Evolutionary conservation across 2,329 filamentous ascomycete genomes (phyloP), one percentile per base, ranked within the genome.

Genomic region (Aspergillus udagawae): DNA sequence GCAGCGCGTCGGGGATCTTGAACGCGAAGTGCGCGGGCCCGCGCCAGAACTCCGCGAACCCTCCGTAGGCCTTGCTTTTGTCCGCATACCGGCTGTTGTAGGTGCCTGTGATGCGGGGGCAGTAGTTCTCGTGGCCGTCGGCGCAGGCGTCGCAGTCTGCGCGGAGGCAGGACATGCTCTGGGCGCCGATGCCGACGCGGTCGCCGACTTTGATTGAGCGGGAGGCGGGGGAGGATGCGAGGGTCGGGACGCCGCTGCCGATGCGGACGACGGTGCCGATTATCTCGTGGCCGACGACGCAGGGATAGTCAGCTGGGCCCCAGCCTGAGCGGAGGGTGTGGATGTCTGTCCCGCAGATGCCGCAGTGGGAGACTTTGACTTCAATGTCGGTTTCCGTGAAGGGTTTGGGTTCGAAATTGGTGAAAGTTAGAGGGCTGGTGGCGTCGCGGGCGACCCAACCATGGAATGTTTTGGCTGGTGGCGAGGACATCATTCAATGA

Each of bases 221-320:
- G 25, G 61, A 67, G 23, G 53, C 60, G n/a, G 53, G 51, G 4
- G 62, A 72, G 69, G 64, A 62, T 63, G 59, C 17, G 8, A 65
- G 53, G 4, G 53, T 61, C 12, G 63, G 38, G 25, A 79, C 75
- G 14, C 59, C 58, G 25, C 73, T 73, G 35, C 84, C 85, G 41
- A 86, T 76, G 28, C 81, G 80, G 25, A 83, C 79, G 6, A 80
- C 82, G 6, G 74, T 80, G 48, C 86, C 86, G 60, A 88, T 80
- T 48, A 88, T 87, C 65, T 88, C 86, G 69, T 88, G 86, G 54
- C 85, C 86, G 27, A 86, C 82, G 45, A 82, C 82, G 42, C 83
- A 73, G 35, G 77, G 77, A 56, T 77, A 78, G 56, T 73, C 67
- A 2, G 73, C 62, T 12, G 72, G 71, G 1, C 62, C 72, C 76